Evolutionary conservation across 139 green algal species (phyloP).

Genomic region (Eudorina sp.): DNA sequence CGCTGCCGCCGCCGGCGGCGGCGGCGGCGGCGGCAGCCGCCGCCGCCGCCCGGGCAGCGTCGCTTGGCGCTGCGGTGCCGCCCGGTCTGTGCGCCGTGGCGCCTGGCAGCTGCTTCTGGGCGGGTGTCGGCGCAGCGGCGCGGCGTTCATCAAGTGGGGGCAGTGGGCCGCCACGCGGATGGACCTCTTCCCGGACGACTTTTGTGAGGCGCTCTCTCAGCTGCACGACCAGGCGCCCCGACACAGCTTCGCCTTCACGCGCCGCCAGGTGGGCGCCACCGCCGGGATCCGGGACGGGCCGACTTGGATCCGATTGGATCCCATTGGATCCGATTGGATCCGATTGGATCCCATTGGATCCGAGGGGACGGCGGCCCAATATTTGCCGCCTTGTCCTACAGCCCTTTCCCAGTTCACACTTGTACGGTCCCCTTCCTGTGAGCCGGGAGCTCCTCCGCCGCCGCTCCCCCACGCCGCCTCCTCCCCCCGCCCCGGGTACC

Average conservation of each 20-base stretch:
- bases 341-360: too few species aligned
- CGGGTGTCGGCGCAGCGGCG: constrained; percentile 69
- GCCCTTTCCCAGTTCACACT: too few species aligned
- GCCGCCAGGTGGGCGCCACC: constrained; percentile 38
- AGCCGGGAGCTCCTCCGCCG: too few species aligned
- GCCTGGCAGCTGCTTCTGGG: constrained; percentile 76
- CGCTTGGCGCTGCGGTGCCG: constrained; percentile 51
- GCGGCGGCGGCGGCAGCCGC: not conserved
- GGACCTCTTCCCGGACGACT: constrained; percentile 95
- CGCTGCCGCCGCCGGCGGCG: too few species aligned
- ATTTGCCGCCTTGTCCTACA: too few species aligned
- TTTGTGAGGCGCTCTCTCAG: constrained; percentile 83
- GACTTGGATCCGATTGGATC: too few species aligned
- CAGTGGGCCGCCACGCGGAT: constrained; percentile 94
- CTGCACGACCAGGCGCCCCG: constrained; percentile 86
- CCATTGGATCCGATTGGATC: too few species aligned
- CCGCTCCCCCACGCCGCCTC: not conserved
- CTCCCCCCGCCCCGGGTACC: not conserved
- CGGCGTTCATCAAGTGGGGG: constrained; percentile 88
- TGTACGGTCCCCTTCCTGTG: too few species aligned
- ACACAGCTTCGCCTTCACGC: constrained; percentile 73
- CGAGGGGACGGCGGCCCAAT: too few species aligned
- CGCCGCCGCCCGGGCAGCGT: not conserved
- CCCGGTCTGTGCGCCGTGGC: too few species aligned
- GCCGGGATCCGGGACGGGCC: too few species aligned